Evolutionary conservation across 257 asterid species (phyloP).

Genomic region (Ilex asprella): DNA sequence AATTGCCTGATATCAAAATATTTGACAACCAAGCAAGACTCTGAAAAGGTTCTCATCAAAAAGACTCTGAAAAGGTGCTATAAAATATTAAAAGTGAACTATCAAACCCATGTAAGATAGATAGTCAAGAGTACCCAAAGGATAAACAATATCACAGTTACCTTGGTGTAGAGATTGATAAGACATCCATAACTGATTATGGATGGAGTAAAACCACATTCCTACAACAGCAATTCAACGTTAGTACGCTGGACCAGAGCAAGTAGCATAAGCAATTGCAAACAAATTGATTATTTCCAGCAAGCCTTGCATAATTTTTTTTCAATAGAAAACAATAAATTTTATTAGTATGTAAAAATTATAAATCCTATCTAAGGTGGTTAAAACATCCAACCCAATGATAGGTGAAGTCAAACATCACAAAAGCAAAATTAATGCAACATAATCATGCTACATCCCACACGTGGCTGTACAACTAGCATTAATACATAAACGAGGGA

Average conservation of each 20-base stretch:
- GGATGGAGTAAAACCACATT: conserved; percentile 85
- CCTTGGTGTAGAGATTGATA: conserved; percentile 87
- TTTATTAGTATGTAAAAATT: too few relatives aligned
- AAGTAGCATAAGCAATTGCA: not conserved
- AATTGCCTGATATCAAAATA: too few relatives aligned
- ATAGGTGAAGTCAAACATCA: too few relatives aligned
- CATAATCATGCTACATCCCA: too few relatives aligned
- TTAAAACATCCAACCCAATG: too few relatives aligned
- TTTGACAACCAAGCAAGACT: not conserved
- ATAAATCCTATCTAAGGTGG: too few relatives aligned
- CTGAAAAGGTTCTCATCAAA: conserved; percentile 1
- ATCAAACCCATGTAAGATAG: conserved; percentile 8
- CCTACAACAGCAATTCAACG: conserved; percentile 35
- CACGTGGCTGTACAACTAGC: too few relatives aligned
- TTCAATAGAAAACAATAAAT: too few relatives aligned
- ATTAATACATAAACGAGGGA: too few relatives aligned
- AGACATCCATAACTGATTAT: conserved; percentile 88
- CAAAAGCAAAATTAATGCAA: too few relatives aligned
- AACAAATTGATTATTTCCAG: conserved; percentile 6
- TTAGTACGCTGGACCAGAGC: conserved; percentile 9
- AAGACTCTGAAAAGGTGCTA: conserved; percentile 1
- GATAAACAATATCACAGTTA: conserved; percentile 18
- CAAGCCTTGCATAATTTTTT: not conserved
- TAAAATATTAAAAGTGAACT: not conserved
- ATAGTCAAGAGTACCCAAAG: conserved; percentile 5